Percentiles rank a stretch among this genome's conserved stretches.
Conservation (phyloP, 78 protist genomes). For the Tieghemostelium lacteum region DNA sequence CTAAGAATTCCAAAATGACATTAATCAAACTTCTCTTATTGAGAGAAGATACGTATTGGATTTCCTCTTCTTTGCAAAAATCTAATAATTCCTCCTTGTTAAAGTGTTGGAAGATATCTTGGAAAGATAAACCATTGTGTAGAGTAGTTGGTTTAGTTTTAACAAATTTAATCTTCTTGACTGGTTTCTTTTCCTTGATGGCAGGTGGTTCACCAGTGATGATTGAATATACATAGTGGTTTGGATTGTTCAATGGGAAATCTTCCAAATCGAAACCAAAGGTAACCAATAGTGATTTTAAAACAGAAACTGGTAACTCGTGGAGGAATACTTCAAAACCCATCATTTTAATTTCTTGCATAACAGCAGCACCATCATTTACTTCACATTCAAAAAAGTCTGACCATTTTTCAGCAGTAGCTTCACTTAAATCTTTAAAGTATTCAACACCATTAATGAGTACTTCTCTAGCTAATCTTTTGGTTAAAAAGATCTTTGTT, state of each 20-base stretch:
- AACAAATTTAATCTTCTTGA: conserved; percentile 21
- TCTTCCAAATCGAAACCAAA: no score
- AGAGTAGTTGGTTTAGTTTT: conserved; percentile 12
- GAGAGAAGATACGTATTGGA: conserved; percentile 48
- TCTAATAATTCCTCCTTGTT: conserved; percentile 43
- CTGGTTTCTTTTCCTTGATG: conserved; percentile 42
- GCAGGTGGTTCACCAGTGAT: conserved; percentile 11
- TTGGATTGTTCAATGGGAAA: background rate
- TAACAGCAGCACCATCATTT: background rate
- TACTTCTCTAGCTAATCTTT: background rate
- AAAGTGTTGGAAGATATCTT: conserved; percentile 81
- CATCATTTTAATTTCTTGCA: background rate
- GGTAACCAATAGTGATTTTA: no score
- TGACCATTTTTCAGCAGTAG: background rate
- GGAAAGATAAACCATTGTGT: conserved; percentile 28
- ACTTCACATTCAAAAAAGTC: background rate
- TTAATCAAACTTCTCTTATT: conserved; percentile 62
- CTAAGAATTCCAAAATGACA: conserved; percentile 55
- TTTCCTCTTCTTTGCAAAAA: conserved; percentile 30
- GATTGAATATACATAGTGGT: no score
- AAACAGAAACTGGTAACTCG: conserved; percentile 39
- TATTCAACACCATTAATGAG: background rate
- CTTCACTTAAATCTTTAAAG: background rate
- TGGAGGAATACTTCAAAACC: conserved; percentile 36
- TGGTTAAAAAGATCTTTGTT: background rate